These are phyloP conservation scores for Oryza punctata DNA, from an alignment of 176 grass and related monocot species.

Conservation along the genomic window DNA sequence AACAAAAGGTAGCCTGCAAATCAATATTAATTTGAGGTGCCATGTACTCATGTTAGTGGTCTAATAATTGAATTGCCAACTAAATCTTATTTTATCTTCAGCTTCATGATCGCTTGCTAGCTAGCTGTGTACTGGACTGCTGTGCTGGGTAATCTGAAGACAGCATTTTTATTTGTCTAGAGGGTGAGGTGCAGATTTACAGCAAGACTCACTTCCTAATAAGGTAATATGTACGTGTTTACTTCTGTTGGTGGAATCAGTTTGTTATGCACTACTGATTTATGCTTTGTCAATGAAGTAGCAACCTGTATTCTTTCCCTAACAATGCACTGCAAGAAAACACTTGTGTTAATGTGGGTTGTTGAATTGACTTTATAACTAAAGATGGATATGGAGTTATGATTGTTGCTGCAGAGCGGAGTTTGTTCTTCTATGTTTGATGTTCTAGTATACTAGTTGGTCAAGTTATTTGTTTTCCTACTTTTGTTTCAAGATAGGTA, in stretches of 20 bases:
- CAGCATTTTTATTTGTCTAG: constrained; percentile 32
- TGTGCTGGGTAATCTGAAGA: constrained; percentile 23
- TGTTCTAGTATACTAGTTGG: constrained; percentile 19
- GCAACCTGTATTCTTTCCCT: not conserved
- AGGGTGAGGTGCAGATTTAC: constrained; percentile 15
- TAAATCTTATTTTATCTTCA: constrained; percentile 40
- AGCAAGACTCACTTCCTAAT: constrained; percentile 31
- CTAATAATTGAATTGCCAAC: constrained; percentile 53
- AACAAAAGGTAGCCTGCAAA: not conserved
- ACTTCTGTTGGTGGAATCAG: constrained; percentile 26
- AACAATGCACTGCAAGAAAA: constrained; percentile 16
- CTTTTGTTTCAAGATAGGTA: constrained; percentile 4
- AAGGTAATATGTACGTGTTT: constrained; percentile 32
- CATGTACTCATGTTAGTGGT: constrained; percentile 32
- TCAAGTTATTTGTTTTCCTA: not conserved
- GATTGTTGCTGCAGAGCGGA: not conserved
- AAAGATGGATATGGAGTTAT: constrained; percentile 21
- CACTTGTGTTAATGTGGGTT: not conserved
- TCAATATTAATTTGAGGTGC: not conserved
- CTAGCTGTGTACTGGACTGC: constrained; percentile 24
- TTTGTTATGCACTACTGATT: constrained; percentile 32
- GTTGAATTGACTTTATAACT: constrained; percentile 17
- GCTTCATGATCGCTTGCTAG: constrained; percentile 40
- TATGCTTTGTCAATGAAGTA: constrained; percentile 32
- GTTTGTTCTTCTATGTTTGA: constrained; percentile 8